Evolutionary conservation across 139 green algal genomes (phyloP), one percentile per base, ranked within the genome.

Genomic region (Coelastrella sp.): DNA sequence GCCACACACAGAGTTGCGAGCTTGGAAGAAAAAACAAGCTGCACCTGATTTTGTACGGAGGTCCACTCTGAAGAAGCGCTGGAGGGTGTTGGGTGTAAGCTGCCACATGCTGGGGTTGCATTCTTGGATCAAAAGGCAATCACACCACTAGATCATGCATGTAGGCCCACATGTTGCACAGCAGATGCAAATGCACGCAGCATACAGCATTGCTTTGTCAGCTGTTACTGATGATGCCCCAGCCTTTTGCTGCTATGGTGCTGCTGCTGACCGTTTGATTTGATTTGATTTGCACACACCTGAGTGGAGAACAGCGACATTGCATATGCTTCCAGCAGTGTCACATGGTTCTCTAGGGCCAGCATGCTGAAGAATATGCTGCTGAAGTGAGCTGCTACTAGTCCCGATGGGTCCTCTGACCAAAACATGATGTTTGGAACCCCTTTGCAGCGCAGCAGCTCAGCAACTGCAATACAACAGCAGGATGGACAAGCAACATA

Each of bases 291-390:
- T 22, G 71, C 71, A 32, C 79, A 4, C 79, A 85, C 79, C 79
- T 85, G 79, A 23, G 71, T 79, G 4, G 93, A 60, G 66, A 95
- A 92, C 7, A 77, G 73, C 5, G 92, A 94, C 0, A 98, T 56
- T 7, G 94, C 94, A 89, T 96, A 98, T 5, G 96, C 96, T 92
- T 97, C 96, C 6, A 91, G 76, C 54, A 95, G n/a, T 0, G 89
- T 94, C 5, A 93, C 85, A 10, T 17, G 79, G 10, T 75, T 64
- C 57, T 88, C 83, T 19, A 82, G 92, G 22, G 93, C 83, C 16
- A 98, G 80, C 59, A 90, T 90, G 20, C 91, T 91, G 47, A 98
- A 95, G 80, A 98, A 97, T 7, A 91, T 85, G 86, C 93, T 91
- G 60, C 85, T 90, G 91, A 98, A 98, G 68, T 97, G 93, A 4